A percentile compares a stretch with the other conserved stretches of the same genome.
phyloP scores from a whole-genome alignment of 768 basidiomycete genomes.

The Panaeolus cyanescens region DNA sequence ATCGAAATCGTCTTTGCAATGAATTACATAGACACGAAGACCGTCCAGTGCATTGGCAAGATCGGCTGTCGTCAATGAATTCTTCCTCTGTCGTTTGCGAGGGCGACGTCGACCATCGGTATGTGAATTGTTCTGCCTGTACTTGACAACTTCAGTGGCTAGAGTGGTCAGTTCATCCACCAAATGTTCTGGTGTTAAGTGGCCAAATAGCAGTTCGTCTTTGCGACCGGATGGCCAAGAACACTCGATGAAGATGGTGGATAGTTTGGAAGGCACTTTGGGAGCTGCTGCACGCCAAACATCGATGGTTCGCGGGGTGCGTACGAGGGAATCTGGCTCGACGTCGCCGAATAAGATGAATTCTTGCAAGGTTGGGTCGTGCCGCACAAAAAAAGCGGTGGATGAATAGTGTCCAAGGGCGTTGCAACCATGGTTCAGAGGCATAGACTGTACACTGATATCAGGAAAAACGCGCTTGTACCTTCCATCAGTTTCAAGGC shows the following conservation, averaged over 20 bases:
- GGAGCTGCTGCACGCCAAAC: slow-evolving; percentile 87
- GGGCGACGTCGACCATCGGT: slow-evolving; percentile 24
- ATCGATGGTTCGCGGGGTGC: slow-evolving; percentile 55
- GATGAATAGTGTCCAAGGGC: slow-evolving; percentile 64
- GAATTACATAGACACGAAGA: slow-evolving; percentile 75
- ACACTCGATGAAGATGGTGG: slow-evolving; percentile 93
- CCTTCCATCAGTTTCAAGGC: slow-evolving; percentile 51
- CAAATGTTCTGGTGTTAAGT: slow-evolving; percentile 82
- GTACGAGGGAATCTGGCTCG: slow-evolving; percentile 77
- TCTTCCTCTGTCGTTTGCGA: slow-evolving; percentile 41
- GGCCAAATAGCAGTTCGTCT: slow-evolving; percentile 75
- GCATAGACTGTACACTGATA: slow-evolving; percentile 67
- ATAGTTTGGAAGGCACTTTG: slow-evolving; percentile 68
- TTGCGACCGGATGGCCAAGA: slow-evolving; percentile 79
- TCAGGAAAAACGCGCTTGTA: slow-evolving; percentile 55
- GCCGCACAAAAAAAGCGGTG: slow-evolving; percentile 83
- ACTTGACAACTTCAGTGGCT: slow-evolving; percentile 64
- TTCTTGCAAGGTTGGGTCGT: slow-evolving; percentile 61
- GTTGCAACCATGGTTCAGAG: slow-evolving; percentile 73
- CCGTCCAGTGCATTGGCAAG: slow-evolving; percentile 56
- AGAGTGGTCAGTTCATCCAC: slow-evolving; percentile 72
- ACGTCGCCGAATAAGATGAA: slow-evolving; percentile 96
- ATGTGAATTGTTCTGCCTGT: slow-evolving; percentile 28
- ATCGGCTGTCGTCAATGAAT: slow-evolving; percentile 42
- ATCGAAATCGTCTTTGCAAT: slow-evolving; percentile 82